A percentile compares a stretch with the other conserved stretches of the same genome.
These are phyloP conservation scores for Phaffomyces opuntiae DNA, from an alignment of 805 yeast species.

Conservation along the genomic window DNA sequence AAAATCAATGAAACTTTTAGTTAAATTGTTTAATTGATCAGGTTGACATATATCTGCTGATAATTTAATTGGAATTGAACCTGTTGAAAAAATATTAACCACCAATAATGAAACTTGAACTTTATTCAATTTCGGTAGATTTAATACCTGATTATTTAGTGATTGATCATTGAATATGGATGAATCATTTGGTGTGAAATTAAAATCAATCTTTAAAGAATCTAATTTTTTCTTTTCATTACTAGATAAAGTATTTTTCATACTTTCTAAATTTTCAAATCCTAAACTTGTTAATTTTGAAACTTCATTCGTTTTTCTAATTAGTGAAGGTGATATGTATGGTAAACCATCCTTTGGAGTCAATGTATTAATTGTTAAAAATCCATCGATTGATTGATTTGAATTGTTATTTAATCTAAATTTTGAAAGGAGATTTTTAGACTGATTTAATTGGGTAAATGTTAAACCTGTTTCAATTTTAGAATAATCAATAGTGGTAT, in stretches of 20 bases:
- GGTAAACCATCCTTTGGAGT: conserved; percentile 31
- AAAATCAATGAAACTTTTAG: conserved; percentile 17
- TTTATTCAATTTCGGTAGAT: conserved; percentile 8
- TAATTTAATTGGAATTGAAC: conserved; percentile 36
- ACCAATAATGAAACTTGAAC: conserved; percentile 26
- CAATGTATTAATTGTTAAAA: conserved; percentile 24
- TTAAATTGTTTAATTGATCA: conserved; percentile 15
- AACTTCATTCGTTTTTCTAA: conserved; percentile 29
- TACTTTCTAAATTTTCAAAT: conserved; percentile 27
- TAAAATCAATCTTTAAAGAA: conserved; percentile 24
- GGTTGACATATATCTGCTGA: conserved; percentile 24
- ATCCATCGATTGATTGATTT: conserved; percentile 17
- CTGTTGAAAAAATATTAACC: conserved; percentile 28
- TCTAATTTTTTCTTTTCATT: conserved; percentile 23
- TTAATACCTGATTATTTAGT: conserved; percentile 23
- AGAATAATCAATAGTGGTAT: conserved; percentile 14
- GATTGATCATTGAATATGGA: too few relatives aligned
- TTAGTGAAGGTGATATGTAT: conserved; percentile 30
- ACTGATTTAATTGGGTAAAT: conserved; percentile 1
- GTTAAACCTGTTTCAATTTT: conserved; percentile 12
- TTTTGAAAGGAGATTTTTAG: background rate
- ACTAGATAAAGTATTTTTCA: conserved; percentile 22
- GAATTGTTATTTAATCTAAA: background rate
- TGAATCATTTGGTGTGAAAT: conserved; percentile 23
- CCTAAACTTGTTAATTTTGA: conserved; percentile 28